phyloP scores from a whole-genome alignment of 495 filamentous ascomycete species.

The Lichina pygmaea region DNA sequence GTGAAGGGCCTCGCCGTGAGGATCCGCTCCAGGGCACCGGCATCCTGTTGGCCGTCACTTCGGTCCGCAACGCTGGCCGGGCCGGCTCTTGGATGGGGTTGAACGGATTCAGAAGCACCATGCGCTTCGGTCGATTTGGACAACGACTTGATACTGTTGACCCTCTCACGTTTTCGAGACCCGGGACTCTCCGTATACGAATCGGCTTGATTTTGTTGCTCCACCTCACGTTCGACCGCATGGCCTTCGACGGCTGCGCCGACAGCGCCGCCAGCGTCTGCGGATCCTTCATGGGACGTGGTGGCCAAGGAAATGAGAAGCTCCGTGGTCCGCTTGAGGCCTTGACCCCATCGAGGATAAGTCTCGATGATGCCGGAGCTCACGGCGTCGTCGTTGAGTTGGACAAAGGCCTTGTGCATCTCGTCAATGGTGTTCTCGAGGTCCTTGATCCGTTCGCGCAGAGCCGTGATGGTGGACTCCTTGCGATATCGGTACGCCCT shows the following conservation, averaged over 20 bases:
- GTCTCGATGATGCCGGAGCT: conserved; percentile 18
- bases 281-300: no score
- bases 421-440: conserved; percentile 40
- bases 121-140: no score
- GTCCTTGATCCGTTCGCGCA: conserved; percentile 36
- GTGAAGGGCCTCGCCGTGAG: conserved; percentile 5
- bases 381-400: conserved; percentile 34
- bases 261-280: no score
- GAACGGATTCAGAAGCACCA: no score
- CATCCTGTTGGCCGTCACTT: background rate
- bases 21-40: background rate
- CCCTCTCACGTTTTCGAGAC: no score
- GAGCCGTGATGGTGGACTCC: conserved; percentile 49
- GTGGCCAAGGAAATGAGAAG: conserved; percentile 17
- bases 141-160: no score
- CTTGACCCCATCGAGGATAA: conserved; percentile 11
- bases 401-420: conserved; percentile 45
- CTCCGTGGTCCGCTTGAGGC: conserved; percentile 20
- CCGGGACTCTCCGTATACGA: no score
- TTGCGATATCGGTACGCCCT: conserved; percentile 65
- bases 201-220: no score
- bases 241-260: no score
- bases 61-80: no score
- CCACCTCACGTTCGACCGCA: no score
- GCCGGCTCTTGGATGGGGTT: no score